phyloP scores from a whole-genome alignment of 1,284 basidiomycete genomes.

The Cryptococcus hybrid region DNA sequence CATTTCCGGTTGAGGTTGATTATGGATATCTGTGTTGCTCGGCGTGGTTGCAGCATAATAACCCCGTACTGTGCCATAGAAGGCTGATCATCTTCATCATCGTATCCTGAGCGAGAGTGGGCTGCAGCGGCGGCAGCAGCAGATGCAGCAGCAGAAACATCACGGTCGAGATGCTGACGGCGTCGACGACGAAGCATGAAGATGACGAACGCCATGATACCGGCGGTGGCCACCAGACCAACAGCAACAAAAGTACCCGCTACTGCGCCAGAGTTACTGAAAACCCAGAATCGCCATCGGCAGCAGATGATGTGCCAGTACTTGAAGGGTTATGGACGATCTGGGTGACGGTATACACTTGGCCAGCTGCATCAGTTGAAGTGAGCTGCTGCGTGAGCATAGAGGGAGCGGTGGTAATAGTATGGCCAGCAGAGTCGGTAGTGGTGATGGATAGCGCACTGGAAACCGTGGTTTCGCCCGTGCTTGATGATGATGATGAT shows the following conservation, averaged over 20 bases:
- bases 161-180: conserved; percentile 49
- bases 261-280: conserved; percentile 50
- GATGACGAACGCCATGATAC: conserved; percentile 43
- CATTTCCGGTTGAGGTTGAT: conserved; percentile 28
- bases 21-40: conserved; percentile 22
- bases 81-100: conserved; percentile 42
- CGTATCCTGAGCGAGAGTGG: conserved; percentile 41
- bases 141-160: conserved; percentile 50
- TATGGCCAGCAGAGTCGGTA: conserved; percentile 11
- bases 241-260: conserved; percentile 51
- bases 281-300: conserved; percentile 36
- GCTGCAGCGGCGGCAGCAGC: conserved; percentile 45
- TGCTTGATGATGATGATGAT: conserved; percentile 5
- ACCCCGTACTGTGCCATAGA: conserved; percentile 47
- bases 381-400: conserved; percentile 24
- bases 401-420: conserved; percentile 18
- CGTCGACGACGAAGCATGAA: conserved; percentile 47
- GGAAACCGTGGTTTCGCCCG: conserved; percentile 1
- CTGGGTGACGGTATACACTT: conserved; percentile 41
- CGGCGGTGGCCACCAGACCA: conserved; percentile 45
- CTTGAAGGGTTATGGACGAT: conserved; percentile 35
- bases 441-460: conserved; percentile 10
- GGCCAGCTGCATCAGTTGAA: conserved; percentile 18
- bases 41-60: conserved; percentile 40
- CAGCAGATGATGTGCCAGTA: conserved; percentile 13